phyloP scores from a whole-genome alignment of 2,329 filamentous ascomycete species.

The Aspergillus sp. region DNA sequence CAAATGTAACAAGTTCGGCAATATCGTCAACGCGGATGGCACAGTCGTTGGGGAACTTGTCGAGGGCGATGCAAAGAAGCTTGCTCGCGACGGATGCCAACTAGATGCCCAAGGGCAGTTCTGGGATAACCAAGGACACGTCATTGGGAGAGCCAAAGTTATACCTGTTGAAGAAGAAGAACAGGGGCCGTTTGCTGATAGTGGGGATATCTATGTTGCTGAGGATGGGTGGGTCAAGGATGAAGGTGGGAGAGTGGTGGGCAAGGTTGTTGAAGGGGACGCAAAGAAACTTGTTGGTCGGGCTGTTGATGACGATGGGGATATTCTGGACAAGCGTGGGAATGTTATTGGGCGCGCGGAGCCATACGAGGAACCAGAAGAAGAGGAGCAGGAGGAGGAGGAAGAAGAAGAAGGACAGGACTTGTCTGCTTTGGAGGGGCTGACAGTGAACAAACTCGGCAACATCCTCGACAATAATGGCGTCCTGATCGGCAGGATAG shows the following conservation, averaged over 20 bases:
- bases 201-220: conserved; percentile 52
- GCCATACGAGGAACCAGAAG: conserved; percentile 53
- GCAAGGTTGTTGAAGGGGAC: conserved; percentile 62
- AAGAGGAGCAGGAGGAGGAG: conserved; percentile 52
- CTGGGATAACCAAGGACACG: conserved; percentile 65
- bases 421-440: conserved; percentile 61
- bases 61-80: conserved; percentile 68
- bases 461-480: conserved; percentile 65
- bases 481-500: conserved; percentile 60
- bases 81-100: conserved; percentile 44
- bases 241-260: conserved; percentile 52
- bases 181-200: conserved; percentile 46
- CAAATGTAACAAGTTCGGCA: conserved; percentile 50
- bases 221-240: conserved; percentile 56
- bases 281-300: conserved; percentile 63
- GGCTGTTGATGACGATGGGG: conserved; percentile 65
- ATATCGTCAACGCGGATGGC: conserved; percentile 47
- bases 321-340: conserved; percentile 65
- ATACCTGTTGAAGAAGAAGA: conserved; percentile 46
- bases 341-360: conserved; percentile 65
- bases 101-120: conserved; percentile 66
- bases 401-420: conserved; percentile 58
- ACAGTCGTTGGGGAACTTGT: conserved; percentile 61
- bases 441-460: conserved; percentile 66
- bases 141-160: conserved; percentile 63